phyloP scores from a whole-genome alignment of 257 asterid species.

The Scutellaria baicalensis region DNA sequence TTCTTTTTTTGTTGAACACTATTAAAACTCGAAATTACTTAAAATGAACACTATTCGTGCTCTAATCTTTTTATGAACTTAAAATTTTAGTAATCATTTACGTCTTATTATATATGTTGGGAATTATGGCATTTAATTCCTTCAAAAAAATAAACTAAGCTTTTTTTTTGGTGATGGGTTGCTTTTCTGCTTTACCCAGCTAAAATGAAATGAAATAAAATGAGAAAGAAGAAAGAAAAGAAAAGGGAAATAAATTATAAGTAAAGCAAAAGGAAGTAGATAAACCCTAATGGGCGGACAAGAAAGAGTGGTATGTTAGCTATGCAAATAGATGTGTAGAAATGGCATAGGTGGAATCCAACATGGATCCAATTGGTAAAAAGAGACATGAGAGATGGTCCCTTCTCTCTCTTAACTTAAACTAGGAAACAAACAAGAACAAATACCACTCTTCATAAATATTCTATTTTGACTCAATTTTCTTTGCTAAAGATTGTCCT shows the following conservation, averaged over 20 bases:
- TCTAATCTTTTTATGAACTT: no score
- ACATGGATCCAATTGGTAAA: slow-evolving; percentile 7
- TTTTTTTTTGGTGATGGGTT: no score
- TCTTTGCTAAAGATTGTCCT: slow-evolving; percentile 39
- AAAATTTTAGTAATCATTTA: no score
- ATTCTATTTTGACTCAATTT: slow-evolving; percentile 22
- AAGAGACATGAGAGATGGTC: slow-evolving; percentile 18
- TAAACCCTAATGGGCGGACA: not conserved
- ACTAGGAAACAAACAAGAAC: slow-evolving; percentile 3
- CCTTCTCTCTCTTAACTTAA: slow-evolving; percentile 22
- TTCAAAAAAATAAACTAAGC: no score
- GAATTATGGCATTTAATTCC: no score
- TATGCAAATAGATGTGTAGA: slow-evolving; percentile 2
- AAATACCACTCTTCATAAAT: not conserved
- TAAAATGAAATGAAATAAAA: no score
- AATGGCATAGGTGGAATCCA: slow-evolving; percentile 16
- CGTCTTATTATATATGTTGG: no score
- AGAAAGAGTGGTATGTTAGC: not conserved
- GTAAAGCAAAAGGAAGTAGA: not conserved
- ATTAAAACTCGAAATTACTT: no score
- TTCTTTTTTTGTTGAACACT: no score
- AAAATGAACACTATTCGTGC: no score
- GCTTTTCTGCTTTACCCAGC: no score
- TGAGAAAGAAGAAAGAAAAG: not conserved
- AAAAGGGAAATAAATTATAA: not conserved